Conservation (phyloP, 2,329 filamentous ascomycete species). For the Aureobasidium namibiae region DNA sequence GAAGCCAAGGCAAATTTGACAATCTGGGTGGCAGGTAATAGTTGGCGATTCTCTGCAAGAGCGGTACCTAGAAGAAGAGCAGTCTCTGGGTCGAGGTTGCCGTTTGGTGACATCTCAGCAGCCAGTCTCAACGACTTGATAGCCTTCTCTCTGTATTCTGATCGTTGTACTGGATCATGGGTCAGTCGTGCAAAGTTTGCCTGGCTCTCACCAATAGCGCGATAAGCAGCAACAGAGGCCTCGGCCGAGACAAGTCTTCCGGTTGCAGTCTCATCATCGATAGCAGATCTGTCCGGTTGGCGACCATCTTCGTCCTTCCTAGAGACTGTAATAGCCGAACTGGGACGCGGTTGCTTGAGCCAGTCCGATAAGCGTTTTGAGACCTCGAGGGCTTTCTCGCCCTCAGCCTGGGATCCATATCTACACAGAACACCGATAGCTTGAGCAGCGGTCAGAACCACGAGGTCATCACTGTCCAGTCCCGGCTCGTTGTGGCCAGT, state of each 20-base stretch:
- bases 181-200: slow-evolving; percentile 83
- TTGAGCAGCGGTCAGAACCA: slow-evolving; percentile 70
- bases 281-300: slow-evolving; percentile 17
- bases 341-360: slow-evolving; percentile 53
- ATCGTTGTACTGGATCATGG: slow-evolving; percentile 61
- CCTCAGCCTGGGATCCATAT: slow-evolving; percentile 66
- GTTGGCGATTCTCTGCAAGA: slow-evolving; percentile 78
- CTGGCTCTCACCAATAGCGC: slow-evolving; percentile 76
- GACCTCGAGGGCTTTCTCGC: slow-evolving; percentile 69
- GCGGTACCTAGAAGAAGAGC: slow-evolving; percentile 75
- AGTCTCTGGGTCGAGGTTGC: slow-evolving; percentile 57
- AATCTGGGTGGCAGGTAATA: slow-evolving; percentile 71
- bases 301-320: slow-evolving; percentile 2
- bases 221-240: slow-evolving; percentile 64
- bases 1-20: slow-evolving; percentile 67
- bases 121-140: slow-evolving; percentile 45
- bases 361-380: slow-evolving; percentile 65
- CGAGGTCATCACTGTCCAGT: slow-evolving; percentile 69
- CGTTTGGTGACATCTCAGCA: slow-evolving; percentile 13
- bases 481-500: slow-evolving; percentile 57
- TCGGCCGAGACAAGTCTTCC: slow-evolving; percentile 45
- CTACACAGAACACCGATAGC: slow-evolving; percentile 74
- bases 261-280: slow-evolving; percentile 26
- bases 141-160: slow-evolving; percentile 68
- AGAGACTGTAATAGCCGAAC: slow-evolving; percentile 14